Base-by-base conservation (phyloP, 2,329 filamentous ascomycete genomes). In the Elsinoe arachidis region DNA sequence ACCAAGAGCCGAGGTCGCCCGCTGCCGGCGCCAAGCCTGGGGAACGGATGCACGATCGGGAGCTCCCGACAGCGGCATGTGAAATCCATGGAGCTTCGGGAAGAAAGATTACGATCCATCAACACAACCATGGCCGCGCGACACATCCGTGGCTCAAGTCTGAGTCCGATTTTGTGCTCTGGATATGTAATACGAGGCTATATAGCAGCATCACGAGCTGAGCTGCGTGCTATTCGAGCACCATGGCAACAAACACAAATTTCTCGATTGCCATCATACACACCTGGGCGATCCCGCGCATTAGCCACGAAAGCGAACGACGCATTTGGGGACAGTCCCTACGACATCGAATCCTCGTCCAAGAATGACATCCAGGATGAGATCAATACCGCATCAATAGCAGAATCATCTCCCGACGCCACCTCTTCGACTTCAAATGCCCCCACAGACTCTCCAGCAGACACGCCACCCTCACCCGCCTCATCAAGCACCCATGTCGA, bases 401-500 rank as follows among this genome's bases (percentile, higher is more conserved):
- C 37, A 3, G 46, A 35, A 19, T 17, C 33, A 26, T 17, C 15
- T 9, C 7, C 12, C 1, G 19, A 38, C 14, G 35, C 49, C 33
- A 53, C n/a, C 47, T 5, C 9, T 11, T 5, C 17, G 5, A 23
- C 11, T 12, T n/a, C 26, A 34, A 21, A 53, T 15, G 21, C 14
- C 14, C 3, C 46, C 26, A 5, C 46, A 34, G 46, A 51, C 12
- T 23, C 51, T 19, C 2, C n/a, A 15, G 4, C 34, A n/a, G n/a
- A 23, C 12, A n/a, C n/a, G n/a, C n/a, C n/a, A n/a, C n/a, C n/a
- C n/a, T n/a, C n/a, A n/a, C 26, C 26, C 26, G 9, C 7, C 26
- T 9, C 26, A 4, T 30, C 26, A 2, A 5, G 2, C 26, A 30
- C 26, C 26, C 26, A 9, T n/a, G n/a, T 61, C 68, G 55, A 71